Conservation (phyloP, 2,329 filamentous ascomycete genomes). For the Microcyclosporella mali region DNA sequence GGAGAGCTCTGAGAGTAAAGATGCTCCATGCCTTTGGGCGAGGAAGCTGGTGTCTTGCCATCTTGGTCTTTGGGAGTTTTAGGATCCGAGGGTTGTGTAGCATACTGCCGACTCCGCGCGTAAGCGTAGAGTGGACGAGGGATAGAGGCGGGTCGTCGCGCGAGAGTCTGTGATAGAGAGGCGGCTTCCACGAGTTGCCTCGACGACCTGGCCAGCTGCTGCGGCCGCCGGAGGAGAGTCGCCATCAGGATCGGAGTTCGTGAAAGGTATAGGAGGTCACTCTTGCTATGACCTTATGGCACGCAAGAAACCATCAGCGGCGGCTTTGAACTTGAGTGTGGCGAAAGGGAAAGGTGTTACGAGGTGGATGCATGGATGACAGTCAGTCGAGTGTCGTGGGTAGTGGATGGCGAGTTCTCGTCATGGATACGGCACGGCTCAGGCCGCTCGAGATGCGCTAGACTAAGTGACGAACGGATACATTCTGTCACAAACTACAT, state of each 20-base stretch:
- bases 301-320: background rate
- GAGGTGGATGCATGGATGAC: too few species aligned
- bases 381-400: too few species aligned
- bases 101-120: slow-evolving; percentile 39
- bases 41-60: slow-evolving; percentile 31
- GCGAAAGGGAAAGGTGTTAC: too few species aligned
- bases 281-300: background rate
- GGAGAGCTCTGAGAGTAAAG: slow-evolving; percentile 40
- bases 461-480: too few species aligned
- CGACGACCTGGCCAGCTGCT: slow-evolving; percentile 29
- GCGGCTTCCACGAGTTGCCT: slow-evolving; percentile 30
- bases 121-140: slow-evolving; percentile 40
- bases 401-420: too few species aligned
- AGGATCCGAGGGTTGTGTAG: slow-evolving; percentile 41
- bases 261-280: background rate
- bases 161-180: slow-evolving; percentile 30
- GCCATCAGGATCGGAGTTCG: slow-evolving; percentile 24
- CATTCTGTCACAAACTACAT: too few species aligned
- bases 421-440: too few species aligned
- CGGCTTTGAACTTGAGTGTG: too few species aligned
- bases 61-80: slow-evolving; percentile 40
- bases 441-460: too few species aligned
- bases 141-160: slow-evolving; percentile 34
- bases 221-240: slow-evolving; percentile 31
- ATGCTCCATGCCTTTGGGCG: slow-evolving; percentile 41